These are phyloP conservation scores for Geotrichum histeridarum DNA, from an alignment of 1,139 yeast species.

Conservation along the genomic window DNA sequence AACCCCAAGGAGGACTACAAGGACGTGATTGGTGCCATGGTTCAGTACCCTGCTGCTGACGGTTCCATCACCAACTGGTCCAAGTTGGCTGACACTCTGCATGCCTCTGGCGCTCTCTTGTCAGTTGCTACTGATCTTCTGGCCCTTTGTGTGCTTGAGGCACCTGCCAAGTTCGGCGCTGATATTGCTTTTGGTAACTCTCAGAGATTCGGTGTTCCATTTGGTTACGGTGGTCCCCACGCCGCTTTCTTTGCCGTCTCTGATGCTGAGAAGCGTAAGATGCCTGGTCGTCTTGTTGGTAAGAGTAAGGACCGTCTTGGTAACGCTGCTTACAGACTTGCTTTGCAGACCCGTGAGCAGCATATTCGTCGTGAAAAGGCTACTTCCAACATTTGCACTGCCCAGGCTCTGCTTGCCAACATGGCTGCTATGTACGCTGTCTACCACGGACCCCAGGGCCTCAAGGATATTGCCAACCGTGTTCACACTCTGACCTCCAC, in stretches of 20 bases:
- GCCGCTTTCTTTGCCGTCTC: conserved; percentile 94
- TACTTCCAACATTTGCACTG: conserved; percentile 94
- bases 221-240: conserved; percentile 98
- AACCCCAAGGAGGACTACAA: conserved; percentile 45
- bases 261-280: conserved; percentile 74
- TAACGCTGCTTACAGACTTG: conserved; percentile 79
- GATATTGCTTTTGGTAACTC: conserved; percentile 90
- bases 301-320: conserved; percentile 89
- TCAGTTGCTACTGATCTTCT: conserved; percentile 86
- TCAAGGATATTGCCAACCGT: conserved; percentile 70
- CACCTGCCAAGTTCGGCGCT: conserved; percentile 84
- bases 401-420: conserved; percentile 93
- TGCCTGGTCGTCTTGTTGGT: conserved; percentile 95
- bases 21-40: conserved; percentile 71
- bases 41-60: conserved; percentile 87
- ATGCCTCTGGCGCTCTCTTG: conserved; percentile 65
- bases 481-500: conserved; percentile 70
- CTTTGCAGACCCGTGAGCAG: conserved; percentile 96
- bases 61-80: conserved; percentile 61
- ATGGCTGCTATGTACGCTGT: conserved; percentile 95
- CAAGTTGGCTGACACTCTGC: conserved; percentile 59
- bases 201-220: conserved; percentile 95
- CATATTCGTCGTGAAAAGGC: conserved; percentile 97
- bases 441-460: conserved; percentile 93
- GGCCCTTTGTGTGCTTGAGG: conserved; percentile 77